These are phyloP conservation scores for Boechera retrofracta DNA, from an alignment of 345 rosid genomes.

Conservation along the genomic window DNA sequence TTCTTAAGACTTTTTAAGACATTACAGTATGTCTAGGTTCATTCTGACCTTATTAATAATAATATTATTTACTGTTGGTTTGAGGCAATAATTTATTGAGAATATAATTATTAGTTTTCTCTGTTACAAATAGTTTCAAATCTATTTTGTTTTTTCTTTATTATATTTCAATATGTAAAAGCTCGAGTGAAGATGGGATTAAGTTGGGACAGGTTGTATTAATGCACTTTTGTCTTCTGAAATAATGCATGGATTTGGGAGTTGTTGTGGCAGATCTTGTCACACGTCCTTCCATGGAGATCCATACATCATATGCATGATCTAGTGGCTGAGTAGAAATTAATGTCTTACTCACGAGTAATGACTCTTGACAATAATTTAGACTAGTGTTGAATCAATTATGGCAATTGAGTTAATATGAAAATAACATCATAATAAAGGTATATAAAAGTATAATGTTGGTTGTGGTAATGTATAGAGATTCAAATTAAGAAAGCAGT, in stretches of 20 bases:
- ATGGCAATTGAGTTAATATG: conserved; percentile 16
- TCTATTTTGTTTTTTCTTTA: background rate
- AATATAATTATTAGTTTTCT: no score
- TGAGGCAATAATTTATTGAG: background rate
- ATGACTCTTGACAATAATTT: background rate
- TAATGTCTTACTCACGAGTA: conserved; percentile 25
- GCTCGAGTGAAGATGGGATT: conserved; percentile 15
- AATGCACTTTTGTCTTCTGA: conserved; percentile 26
- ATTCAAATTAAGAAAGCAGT: background rate
- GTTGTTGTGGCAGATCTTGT: conserved; percentile 39
- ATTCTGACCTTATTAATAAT: background rate
- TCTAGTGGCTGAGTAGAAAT: conserved; percentile 22
- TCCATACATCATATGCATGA: conserved; percentile 38
- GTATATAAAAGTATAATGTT: background rate
- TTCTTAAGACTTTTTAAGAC: background rate
- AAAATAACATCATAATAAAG: background rate
- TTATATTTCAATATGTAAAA: background rate
- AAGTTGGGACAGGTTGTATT: conserved; percentile 41
- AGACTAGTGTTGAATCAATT: background rate
- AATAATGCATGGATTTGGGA: conserved; percentile 35
- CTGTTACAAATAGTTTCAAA: background rate
- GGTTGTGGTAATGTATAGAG: background rate
- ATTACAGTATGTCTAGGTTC: conserved; percentile 8
- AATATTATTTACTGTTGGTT: background rate
- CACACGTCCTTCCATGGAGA: conserved; percentile 41